These are phyloP conservation scores for Nicotiana noctiflora DNA, from an alignment of 257 asterid species.

Conservation along the genomic window DNA sequence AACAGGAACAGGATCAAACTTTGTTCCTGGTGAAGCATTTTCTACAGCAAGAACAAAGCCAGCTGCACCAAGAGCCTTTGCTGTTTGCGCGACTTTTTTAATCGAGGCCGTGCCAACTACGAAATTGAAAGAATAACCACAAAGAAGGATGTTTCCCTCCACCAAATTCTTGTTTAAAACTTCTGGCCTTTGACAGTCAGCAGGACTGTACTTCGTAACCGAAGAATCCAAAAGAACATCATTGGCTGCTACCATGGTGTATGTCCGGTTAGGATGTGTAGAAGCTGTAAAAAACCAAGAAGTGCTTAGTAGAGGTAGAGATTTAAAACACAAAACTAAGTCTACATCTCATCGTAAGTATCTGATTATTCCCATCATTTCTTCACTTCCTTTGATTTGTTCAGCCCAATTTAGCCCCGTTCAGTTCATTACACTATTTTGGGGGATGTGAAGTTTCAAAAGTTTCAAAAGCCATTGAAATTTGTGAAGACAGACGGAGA, in stretches of 20 bases:
- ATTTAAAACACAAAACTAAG: neutral
- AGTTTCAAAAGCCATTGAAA: neutral
- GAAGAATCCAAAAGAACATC: slow-evolving; percentile 86
- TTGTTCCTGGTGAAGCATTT: slow-evolving; percentile 87
- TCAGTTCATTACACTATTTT: neutral
- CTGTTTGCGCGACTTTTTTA: slow-evolving; percentile 73
- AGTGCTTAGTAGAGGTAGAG: slow-evolving; percentile 12
- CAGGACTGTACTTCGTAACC: slow-evolving; percentile 48
- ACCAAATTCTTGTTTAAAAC: slow-evolving; percentile 77
- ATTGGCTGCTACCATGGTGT: slow-evolving; percentile 88
- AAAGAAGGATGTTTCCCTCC: slow-evolving; percentile 86
- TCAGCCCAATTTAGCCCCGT: neutral
- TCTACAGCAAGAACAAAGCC: slow-evolving; percentile 98
- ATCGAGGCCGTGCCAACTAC: slow-evolving; percentile 82
- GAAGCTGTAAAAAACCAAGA: slow-evolving; percentile 60
- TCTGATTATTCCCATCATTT: neutral
- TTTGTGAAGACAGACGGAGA: neutral
- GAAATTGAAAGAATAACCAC: slow-evolving; percentile 95
- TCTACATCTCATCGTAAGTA: neutral
- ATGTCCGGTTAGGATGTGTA: slow-evolving; percentile 69
- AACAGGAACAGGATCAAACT: slow-evolving; percentile 88
- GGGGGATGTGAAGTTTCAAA: neutral
- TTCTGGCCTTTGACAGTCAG: slow-evolving; percentile 95
- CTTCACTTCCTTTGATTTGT: neutral
- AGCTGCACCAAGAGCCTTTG: slow-evolving; percentile 81